Conservation (phyloP, 305 asterid genomes). For the Withania somnifera region DNA sequence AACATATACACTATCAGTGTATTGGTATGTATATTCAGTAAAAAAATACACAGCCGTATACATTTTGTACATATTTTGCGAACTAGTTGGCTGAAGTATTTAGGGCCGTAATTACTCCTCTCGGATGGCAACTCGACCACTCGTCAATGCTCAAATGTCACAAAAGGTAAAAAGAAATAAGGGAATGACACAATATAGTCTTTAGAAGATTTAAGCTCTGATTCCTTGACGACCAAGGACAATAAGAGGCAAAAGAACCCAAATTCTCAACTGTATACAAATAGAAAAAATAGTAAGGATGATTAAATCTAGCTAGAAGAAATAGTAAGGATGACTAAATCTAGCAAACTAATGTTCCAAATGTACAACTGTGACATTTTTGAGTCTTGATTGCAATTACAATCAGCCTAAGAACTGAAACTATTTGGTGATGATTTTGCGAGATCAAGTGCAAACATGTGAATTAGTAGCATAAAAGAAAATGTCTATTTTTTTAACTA, state of each 20-base stretch:
- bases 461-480: background rate
- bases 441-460: background rate
- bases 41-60: too few species aligned
- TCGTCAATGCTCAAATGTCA: background rate
- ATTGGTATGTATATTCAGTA: too few species aligned
- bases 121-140: background rate
- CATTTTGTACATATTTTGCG: too few species aligned
- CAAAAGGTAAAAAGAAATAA: background rate
- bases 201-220: background rate
- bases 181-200: background rate
- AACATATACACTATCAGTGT: too few species aligned
- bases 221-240: background rate
- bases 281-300: background rate
- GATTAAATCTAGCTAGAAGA: too few species aligned
- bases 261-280: background rate
- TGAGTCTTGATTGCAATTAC: background rate
- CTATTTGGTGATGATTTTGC: background rate
- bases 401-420: background rate
- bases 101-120: background rate
- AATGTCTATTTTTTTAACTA: background rate
- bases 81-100: too few species aligned
- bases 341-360: background rate
- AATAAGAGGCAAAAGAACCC: background rate
- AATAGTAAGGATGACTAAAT: background rate
- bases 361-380: background rate